Evolutionary conservation across 768 basidiomycete species (phyloP), one percentile per base, ranked within the genome.

Genomic region (Tylopilus plumbeoviolaceoides): DNA sequence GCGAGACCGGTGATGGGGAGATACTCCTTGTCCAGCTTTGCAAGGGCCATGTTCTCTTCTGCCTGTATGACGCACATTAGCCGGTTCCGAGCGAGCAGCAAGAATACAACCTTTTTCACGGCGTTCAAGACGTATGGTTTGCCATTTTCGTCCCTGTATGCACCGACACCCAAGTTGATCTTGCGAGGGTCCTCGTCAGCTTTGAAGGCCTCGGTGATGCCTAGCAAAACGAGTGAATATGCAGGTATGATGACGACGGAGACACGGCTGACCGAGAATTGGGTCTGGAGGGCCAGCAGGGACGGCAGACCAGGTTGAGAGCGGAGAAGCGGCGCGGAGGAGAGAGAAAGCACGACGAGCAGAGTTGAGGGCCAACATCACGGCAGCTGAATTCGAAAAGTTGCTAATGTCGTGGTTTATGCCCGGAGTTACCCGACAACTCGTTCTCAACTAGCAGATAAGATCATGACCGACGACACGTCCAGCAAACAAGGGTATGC

Each of bases 111-210:
- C 82, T 92, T 91, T 71, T 88, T 84, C 35, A 99, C 97, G 40
- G 85, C 84, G 43, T 80, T 85, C 51, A 99, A 77, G 50, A 99
- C 85, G 69, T 94, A 98, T 6, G 95, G 95, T 74, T 97, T 98
- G 51, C 97, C 97, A 50, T 87, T 78, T 58, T 84, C 91, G 62
- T 99, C 94, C 55, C 97, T 83, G 78, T 94, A 98, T 42, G 92
- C 91, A 63, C 97, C 97, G 59, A 98, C 97, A 66, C 97, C 97
- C 53, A 99, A 79, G 75, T 98, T 99, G 66, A 99, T 95, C 72
- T 98, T 98, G 59, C 85, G 84, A 17, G 89, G 77, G 69, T 89
- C 84, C 63, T 83, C 86, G 81, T 98, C 93, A 41, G 92, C 91
- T 76, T 95, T 97, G 83, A 94, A 99, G 27, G 93, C 92, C 67